Evolutionary conservation across 257 asterid genomes (phyloP), one percentile per base, ranked within the genome.

Genomic region (Coffea eugenioides): DNA sequence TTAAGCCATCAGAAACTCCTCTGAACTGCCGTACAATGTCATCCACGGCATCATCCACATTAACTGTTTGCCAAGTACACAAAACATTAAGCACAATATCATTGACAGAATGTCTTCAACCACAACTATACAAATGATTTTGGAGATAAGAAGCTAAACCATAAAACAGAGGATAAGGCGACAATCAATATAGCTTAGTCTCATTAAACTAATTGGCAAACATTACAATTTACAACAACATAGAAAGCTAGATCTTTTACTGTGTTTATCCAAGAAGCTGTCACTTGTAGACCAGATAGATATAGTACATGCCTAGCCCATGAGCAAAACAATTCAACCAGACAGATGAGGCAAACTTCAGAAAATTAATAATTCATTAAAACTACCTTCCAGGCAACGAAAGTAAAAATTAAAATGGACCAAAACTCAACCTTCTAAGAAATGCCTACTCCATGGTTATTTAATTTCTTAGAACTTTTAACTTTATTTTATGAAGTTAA

Each of bases 11-110:
- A 65, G 99, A 95, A 82, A 93, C 99, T 77, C 97, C 99, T 89
- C 91, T 96, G 87, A 96, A 91, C 86, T 96, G 99, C 74, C 99
- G 97, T 78, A 94, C 92, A 77, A 96, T 91, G 84, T 96, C 99
- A 90, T 96, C 99, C 94, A 96, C 79, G 77, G 99, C 98, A 90
- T 96, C 99, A 84, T 96, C 99, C 84, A 96, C 97, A n/a, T 91
- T 96, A 76, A 94, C 99, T 96, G 92, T 78, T 83, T 49, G 69
- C 82, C 52, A 69, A 78, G 27, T 27, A 25, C 34, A 79, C 27
- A 31, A 25, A 57, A 71, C 20, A 71, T 79, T 27, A 64, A 64
- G 72, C 25, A 76, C 13, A 46, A 20, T 65, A 13, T 31, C 27
- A 25, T 59, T 61, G 43, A 75, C 20, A 36, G 57, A 39, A 51